Evolutionary conservation across 2,329 filamentous ascomycete genomes (phyloP), one percentile per base, ranked within the genome.

Genomic region (Colletotrichum chlorophyti): DNA sequence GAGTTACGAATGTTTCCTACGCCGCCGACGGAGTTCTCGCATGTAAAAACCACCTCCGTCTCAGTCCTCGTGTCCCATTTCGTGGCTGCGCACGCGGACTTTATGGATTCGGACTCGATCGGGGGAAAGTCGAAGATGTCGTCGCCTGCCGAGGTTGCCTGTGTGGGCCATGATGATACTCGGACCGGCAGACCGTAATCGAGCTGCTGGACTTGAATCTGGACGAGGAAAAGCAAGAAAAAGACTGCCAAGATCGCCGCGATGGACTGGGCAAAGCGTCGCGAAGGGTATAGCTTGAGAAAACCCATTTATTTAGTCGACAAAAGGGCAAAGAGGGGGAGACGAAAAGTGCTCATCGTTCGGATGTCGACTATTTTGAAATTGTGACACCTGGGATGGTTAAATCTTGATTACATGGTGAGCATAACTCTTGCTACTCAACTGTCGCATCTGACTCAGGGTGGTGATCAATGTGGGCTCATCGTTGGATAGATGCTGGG

Each of bases 1-100:
- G 73, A 72, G 53, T 75, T 74, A 27, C 74, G 68, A 34, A 76
- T 62, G 68, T 75, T 73, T 40, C 70, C 73, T 47, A 76, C 67
- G 31, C 73, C 73, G 48, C 74, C 74, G 26, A 70, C 67, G 53
- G 71, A 70, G 11, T 70, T 72, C 41, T 75, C 72, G 63, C 74
- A 76, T n/a, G 67, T 74, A 48, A 76, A 76, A 2, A 76, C 61
- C 11, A 76, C 15, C 19, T 61, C 61, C 14, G 53, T 21, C 19
- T 34, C 35, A 19, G n/a, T 43, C 6, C n/a, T n/a, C n/a, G 49
- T 24, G 40, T 67, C 65, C 66, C 66, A 69, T 42, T 65, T 37
- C 34, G 63, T 66, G 7, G 53, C 49, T 4, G 35, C 43, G 46
- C 67, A 69, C 11, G 66, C 46, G n/a, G 35, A 38, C 17, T 23